Conservation (phyloP, 345 rosid genomes). For the Carallia brachiata region DNA sequence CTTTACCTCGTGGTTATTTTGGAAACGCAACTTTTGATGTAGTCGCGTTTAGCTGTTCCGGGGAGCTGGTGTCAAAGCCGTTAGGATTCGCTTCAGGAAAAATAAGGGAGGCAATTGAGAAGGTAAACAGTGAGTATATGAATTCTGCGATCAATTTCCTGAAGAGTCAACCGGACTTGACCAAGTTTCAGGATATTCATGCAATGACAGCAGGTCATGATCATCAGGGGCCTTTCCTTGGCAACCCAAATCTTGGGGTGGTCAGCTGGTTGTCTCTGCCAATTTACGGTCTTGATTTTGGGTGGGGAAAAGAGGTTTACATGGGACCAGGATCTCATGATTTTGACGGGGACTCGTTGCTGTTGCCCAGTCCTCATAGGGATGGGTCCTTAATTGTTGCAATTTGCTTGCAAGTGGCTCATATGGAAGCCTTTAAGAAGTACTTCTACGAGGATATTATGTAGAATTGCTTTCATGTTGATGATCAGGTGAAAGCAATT, state of each 20-base stretch:
- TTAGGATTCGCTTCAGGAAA: slow-evolving; percentile 37
- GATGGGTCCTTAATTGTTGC: slow-evolving; percentile 33
- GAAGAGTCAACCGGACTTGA: slow-evolving; percentile 41
- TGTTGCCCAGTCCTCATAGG: slow-evolving; percentile 32
- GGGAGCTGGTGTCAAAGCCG: slow-evolving; percentile 39
- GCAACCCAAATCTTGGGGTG: slow-evolving; percentile 61
- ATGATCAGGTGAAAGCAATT: no score
- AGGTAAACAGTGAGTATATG: slow-evolving; percentile 39
- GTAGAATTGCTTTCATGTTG: neutral
- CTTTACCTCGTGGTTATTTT: slow-evolving; percentile 31
- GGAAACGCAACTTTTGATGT: slow-evolving; percentile 49
- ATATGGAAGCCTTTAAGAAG: slow-evolving; percentile 35
- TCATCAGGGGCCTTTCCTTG: slow-evolving; percentile 47
- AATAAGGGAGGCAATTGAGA: slow-evolving; percentile 42
- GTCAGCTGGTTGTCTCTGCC: slow-evolving; percentile 66
- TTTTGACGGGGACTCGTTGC: slow-evolving; percentile 46
- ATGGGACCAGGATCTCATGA: slow-evolving; percentile 54
- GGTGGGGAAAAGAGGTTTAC: slow-evolving; percentile 59
- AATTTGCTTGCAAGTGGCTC: slow-evolving; percentile 31
- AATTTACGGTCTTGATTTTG: slow-evolving; percentile 50
- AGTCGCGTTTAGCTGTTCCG: slow-evolving; percentile 36
- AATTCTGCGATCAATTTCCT: slow-evolving; percentile 39
- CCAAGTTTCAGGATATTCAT: slow-evolving; percentile 50
- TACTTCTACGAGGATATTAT: slow-evolving; percentile 34
- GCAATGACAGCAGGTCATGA: slow-evolving; percentile 40